Percentiles rank a stretch among this genome's conserved stretches.
phyloP scores from a whole-genome alignment of 2,329 filamentous ascomycete species.

The Xylariaceae sp. region DNA sequence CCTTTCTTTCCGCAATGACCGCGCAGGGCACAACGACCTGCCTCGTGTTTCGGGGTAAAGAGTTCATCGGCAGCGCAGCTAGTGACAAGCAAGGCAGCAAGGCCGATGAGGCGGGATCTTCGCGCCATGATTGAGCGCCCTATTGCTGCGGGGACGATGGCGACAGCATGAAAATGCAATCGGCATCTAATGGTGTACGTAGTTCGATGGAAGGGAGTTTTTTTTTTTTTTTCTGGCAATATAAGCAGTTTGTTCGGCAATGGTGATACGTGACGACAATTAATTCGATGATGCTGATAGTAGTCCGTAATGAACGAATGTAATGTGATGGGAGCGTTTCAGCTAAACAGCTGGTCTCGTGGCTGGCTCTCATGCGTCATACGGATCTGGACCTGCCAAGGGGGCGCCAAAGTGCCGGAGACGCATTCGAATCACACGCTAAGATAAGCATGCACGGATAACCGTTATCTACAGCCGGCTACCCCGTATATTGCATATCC shows the following conservation, averaged over 20 bases:
- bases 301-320: neutral
- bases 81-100: slow-evolving; percentile 32
- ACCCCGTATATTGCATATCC: too few species aligned
- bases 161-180: slow-evolving; percentile 18
- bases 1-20: slow-evolving; percentile 88
- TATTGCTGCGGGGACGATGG: slow-evolving; percentile 17
- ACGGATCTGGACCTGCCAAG: neutral
- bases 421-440: too few species aligned
- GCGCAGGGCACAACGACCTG: slow-evolving; percentile 82
- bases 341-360: neutral
- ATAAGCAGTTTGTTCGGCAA: neutral
- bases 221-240: neutral
- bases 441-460: too few species aligned
- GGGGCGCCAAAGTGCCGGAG: too few species aligned
- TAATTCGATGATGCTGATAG: too few species aligned
- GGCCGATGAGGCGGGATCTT: slow-evolving; percentile 32
- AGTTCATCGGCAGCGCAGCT: slow-evolving; percentile 28
- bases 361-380: neutral
- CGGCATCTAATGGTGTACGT: slow-evolving; percentile 2
- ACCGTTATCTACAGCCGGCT: too few species aligned
- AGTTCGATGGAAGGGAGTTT: neutral
- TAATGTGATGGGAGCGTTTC: neutral
- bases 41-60: slow-evolving; percentile 65
- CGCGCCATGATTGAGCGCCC: slow-evolving; percentile 34
- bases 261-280: neutral